These are phyloP conservation scores for Syzygium aromaticum DNA, from an alignment of 345 rosid genomes.

Conservation along the genomic window DNA sequence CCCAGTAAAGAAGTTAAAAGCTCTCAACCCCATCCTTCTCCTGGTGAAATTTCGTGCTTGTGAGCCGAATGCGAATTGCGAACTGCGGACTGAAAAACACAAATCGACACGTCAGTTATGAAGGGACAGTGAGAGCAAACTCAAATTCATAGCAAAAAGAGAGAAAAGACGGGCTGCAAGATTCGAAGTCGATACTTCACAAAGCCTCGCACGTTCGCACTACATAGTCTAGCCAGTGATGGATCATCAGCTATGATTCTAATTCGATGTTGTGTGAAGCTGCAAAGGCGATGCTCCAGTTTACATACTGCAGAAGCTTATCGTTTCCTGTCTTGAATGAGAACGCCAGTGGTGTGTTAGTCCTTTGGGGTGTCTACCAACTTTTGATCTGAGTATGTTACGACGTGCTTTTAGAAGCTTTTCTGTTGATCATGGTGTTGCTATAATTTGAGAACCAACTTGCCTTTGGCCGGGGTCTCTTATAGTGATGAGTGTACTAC, in stretches of 20 bases:
- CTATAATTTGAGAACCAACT: neutral
- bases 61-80: neutral
- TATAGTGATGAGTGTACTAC: neutral
- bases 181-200: neutral
- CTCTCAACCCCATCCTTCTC: neutral
- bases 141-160: neutral
- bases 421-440: neutral
- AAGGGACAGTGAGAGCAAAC: neutral
- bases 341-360: neutral
- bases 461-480: neutral
- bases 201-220: neutral
- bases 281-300: neutral
- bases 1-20: neutral
- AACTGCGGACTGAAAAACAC: neutral
- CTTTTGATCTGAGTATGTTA: neutral
- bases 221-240: neutral
- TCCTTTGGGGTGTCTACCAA: neutral
- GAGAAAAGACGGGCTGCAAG: neutral
- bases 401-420: neutral
- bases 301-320: neutral
- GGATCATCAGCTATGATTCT: neutral
- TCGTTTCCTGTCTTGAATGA: neutral
- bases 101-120: neutral
- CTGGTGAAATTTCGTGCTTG: neutral
- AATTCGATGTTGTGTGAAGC: neutral